A percentile compares a stretch with the other conserved stretches of the same genome.
phyloP scores from a whole-genome alignment of 371 early-diverging fungal species.

The Mortierella sp. region DNA sequence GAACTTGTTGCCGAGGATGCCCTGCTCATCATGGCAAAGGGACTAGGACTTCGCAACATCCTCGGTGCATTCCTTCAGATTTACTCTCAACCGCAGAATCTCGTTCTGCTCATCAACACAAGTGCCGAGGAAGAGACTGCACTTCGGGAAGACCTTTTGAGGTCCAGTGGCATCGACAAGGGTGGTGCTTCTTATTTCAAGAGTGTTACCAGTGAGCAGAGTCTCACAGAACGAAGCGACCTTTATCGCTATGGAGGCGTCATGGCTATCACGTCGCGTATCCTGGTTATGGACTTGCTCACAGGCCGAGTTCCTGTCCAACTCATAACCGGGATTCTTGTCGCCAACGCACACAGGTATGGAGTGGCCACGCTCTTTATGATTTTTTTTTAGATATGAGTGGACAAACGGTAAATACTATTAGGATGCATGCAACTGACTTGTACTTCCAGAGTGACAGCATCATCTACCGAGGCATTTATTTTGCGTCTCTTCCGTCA shows the following conservation, averaged over 20 bases:
- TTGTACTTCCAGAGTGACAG: slow-evolving; percentile 69
- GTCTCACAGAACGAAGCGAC: slow-evolving; percentile 63
- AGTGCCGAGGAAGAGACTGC: slow-evolving; percentile 72
- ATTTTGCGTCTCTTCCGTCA: slow-evolving; percentile 87
- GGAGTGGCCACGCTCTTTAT: background rate
- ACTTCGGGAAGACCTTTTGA: slow-evolving; percentile 68
- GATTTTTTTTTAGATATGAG: background rate
- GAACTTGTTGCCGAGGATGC: slow-evolving; percentile 84
- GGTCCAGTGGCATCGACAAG: slow-evolving; percentile 65
- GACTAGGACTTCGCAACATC: slow-evolving; percentile 83
- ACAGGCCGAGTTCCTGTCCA: slow-evolving; percentile 83
- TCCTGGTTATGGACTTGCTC: slow-evolving; percentile 96
- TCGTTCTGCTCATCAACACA: slow-evolving; percentile 91
- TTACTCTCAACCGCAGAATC: slow-evolving; percentile 78
- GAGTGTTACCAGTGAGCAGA: slow-evolving; percentile 54
- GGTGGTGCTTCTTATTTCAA: slow-evolving; percentile 48
- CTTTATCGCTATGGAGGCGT: slow-evolving; percentile 93
- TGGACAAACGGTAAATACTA: background rate
- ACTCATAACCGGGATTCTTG: slow-evolving; percentile 88
- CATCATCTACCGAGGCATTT: slow-evolving; percentile 90
- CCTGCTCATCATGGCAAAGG: slow-evolving; percentile 85
- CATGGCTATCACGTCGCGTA: slow-evolving; percentile 89
- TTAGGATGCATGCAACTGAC: background rate
- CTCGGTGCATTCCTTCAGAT: slow-evolving; percentile 78
- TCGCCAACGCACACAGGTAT: slow-evolving; percentile 90